Percentiles rank a stretch among this genome's conserved stretches.
phyloP scores from a whole-genome alignment of 176 grass and related monocot genomes.

The Miscanthus lutarioriparius region DNA sequence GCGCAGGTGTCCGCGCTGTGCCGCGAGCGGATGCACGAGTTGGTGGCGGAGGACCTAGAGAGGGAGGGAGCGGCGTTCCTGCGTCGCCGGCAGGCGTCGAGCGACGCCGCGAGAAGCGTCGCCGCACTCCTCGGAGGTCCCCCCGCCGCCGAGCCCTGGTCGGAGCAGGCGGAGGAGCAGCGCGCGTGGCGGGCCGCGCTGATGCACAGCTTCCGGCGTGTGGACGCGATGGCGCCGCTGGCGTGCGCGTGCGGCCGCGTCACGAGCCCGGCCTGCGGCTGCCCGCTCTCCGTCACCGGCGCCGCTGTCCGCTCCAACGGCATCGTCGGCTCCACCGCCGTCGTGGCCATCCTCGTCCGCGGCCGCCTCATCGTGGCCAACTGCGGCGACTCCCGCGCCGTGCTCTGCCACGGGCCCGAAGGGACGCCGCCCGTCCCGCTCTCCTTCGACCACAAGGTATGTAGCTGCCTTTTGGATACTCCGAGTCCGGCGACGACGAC shows the following conservation, averaged over 20 bases:
- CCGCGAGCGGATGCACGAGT: slow-evolving; percentile 66
- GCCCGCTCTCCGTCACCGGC: slow-evolving; percentile 33
- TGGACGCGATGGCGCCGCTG: slow-evolving; percentile 56
- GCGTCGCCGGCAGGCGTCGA: background rate
- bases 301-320: background rate
- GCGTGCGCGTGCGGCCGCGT: slow-evolving; percentile 74
- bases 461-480: too few species aligned
- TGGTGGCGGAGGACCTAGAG: slow-evolving; percentile 59
- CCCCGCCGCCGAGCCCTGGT: background rate
- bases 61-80: background rate
- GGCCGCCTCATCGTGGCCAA: slow-evolving; percentile 65
- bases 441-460: slow-evolving; percentile 92
- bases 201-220: slow-evolving; percentile 44
- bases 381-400: slow-evolving; percentile 87
- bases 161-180: slow-evolving; percentile 19
- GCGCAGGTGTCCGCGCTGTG: slow-evolving; percentile 61
- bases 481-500: too few species aligned
- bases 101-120: background rate
- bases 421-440: slow-evolving; percentile 47
- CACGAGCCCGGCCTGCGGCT: slow-evolving; percentile 41
- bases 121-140: background rate
- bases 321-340: slow-evolving; percentile 90
- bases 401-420: slow-evolving; percentile 50
- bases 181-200: slow-evolving; percentile 50
- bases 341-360: slow-evolving; percentile 56